phyloP scores from a whole-genome alignment of 2,329 filamentous ascomycete genomes.

The Pseudogymnoascus sp. region DNA sequence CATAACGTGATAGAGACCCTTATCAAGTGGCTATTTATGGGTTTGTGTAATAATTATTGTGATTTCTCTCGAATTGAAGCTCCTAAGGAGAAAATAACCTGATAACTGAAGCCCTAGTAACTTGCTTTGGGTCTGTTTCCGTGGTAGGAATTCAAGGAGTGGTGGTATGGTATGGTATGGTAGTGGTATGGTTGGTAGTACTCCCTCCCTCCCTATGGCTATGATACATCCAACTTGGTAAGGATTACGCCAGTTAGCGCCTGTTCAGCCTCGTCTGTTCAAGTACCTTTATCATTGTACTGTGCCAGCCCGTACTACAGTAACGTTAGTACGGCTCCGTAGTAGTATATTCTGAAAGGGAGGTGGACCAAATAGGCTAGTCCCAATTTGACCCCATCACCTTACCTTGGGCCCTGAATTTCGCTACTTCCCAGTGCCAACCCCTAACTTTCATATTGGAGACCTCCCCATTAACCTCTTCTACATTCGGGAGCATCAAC shows the following conservation, averaged over 20 bases:
- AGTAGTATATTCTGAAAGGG: slow-evolving; percentile 1
- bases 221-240: not conserved
- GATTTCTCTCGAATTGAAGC: not conserved
- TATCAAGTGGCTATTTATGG: not conserved
- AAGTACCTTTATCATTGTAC: not conserved
- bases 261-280: slow-evolving; percentile 4
- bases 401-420: slow-evolving; percentile 10
- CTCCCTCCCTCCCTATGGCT: not conserved
- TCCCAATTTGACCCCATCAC: slow-evolving; percentile 7
- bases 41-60: not conserved
- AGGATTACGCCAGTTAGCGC: not conserved
- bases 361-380: slow-evolving; percentile 9
- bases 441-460: slow-evolving; percentile 12
- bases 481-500: slow-evolving; percentile 20
- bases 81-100: not conserved
- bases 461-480: slow-evolving; percentile 12
- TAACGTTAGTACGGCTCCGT: not conserved
- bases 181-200: not conserved
- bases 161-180: not conserved
- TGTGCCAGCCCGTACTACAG: not conserved
- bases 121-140: not conserved
- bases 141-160: not conserved
- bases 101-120: not conserved
- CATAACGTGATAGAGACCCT: not conserved
- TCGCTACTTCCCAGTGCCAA: slow-evolving; percentile 10